Base-by-base conservation (phyloP, 140 eudicot species). In the Anethum foeniculum region DNA sequence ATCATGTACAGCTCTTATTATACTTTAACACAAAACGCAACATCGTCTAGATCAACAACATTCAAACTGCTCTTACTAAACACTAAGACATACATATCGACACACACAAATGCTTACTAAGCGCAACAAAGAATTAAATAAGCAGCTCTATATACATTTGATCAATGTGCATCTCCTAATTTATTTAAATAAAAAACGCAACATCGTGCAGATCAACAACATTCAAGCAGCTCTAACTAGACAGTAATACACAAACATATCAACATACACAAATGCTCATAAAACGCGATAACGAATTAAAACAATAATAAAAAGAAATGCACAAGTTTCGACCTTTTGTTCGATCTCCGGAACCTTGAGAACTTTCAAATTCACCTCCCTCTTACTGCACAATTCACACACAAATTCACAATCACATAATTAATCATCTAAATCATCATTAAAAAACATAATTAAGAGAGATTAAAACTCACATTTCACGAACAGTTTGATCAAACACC, bases 341-440 rank as follows among this genome's bases (percentile, higher is more conserved):
- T 95, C 99, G 78, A 96, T 96, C 90, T 96, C 99, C 38, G 99
- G 99, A 78, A 96, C 98, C 91, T 96, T 93, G 89, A 96, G 88
- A 48, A 96, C 99, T 83, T 96, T 96, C 97, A 96, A 88, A 90
- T 96, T 96, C 77, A 96, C 99, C 96, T 96, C 99, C 77, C 99
- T 85, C 83, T 96, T 96, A 86, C 99, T 93, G 89, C 77, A 92
- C 25, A 62, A 88, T 77, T 38, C 68, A 73, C 12, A 77, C 46
- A 30, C 25, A 36, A 71, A 39, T 23, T 83, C 68, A 58, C 78
- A 27, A 74, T 81, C 68, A 77, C 1, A 54, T 65, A 15, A 30
- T 25, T 0, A 80, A 46, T 69, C 4, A 69, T 16, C n/a, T 3
- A 28, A 0, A 34, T 16, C 0, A 36, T 71, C n/a, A 36, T 19